Conservation (phyloP, 768 basidiomycete species). For the Boletus rubescentipes region DNA sequence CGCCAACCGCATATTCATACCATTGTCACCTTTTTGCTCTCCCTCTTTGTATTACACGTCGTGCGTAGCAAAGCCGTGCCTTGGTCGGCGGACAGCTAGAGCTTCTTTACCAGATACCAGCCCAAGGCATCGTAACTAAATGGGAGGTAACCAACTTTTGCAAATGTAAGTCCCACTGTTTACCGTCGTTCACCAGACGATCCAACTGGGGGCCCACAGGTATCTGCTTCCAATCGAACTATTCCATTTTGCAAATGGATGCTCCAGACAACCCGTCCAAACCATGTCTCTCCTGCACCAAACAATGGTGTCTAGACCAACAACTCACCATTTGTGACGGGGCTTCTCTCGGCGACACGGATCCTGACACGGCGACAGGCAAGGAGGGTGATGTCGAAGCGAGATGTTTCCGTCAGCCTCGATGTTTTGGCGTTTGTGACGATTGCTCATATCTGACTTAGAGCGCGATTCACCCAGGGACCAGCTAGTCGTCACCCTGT, state of each 20-base stretch:
- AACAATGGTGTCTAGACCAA: conserved; percentile 94
- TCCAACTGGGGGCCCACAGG: conserved; percentile 45
- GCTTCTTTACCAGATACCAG: conserved; percentile 35
- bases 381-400: conserved; percentile 96
- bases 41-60: conserved; percentile 18
- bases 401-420: conserved; percentile 85
- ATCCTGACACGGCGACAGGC: conserved; percentile 91
- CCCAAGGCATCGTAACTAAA: conserved; percentile 53
- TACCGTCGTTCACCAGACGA: not conserved
- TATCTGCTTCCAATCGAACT: conserved; percentile 88
- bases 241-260: conserved; percentile 78
- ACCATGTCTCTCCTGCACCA: conserved; percentile 91
- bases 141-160: conserved; percentile 93
- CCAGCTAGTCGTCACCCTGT: conserved; percentile 89
- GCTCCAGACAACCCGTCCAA: conserved; percentile 83
- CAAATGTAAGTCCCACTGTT: conserved; percentile 58
- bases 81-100: conserved; percentile 9
- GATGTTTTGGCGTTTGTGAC: conserved; percentile 33
- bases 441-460: conserved; percentile 36
- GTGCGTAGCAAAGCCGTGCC: conserved; percentile 24
- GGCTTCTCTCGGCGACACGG: conserved; percentile 79
- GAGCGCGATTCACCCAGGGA: conserved; percentile 96
- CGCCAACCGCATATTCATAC: conserved; percentile 12
- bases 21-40: conserved; percentile 16
- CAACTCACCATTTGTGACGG: conserved; percentile 82